phyloP scores from a whole-genome alignment of 2,329 filamentous ascomycete genomes.

The Canariomyces notabilis region DNA sequence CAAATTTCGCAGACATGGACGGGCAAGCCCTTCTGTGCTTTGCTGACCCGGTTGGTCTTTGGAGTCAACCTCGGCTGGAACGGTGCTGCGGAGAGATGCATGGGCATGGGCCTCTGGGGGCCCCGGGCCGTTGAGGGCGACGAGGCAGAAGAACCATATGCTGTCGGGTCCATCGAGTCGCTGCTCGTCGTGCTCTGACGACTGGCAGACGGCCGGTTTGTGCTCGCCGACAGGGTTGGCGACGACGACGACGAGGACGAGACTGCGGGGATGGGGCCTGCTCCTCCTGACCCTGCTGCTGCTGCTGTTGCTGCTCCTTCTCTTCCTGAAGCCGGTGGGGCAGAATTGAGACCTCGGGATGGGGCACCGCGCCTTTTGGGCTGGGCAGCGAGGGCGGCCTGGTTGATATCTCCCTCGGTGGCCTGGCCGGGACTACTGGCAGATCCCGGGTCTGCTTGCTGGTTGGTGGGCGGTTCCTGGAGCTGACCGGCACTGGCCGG shows the following conservation, averaged over 20 bases:
- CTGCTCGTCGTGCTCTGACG: slow-evolving; percentile 43
- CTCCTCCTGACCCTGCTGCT: slow-evolving; percentile 5
- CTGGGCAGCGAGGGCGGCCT: slow-evolving; percentile 17
- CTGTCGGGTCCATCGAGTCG: slow-evolving; percentile 45
- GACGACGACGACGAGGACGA: slow-evolving; percentile 22
- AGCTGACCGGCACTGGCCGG: slow-evolving; percentile 30
- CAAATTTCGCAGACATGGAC: slow-evolving; percentile 52
- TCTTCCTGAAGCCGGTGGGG: slow-evolving; percentile 18
- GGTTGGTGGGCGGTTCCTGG: slow-evolving; percentile 28
- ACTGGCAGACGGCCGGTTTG: slow-evolving; percentile 30
- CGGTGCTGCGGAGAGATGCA: slow-evolving; percentile 30
- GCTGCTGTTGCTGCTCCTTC: slow-evolving; percentile 1
- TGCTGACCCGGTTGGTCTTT: slow-evolving; percentile 52
- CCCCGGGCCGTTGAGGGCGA: slow-evolving; percentile 32
- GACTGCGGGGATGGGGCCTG: slow-evolving; percentile 6
- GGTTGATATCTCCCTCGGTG: slow-evolving; percentile 24
- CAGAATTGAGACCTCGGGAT: slow-evolving; percentile 30
- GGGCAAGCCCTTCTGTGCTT: slow-evolving; percentile 55
- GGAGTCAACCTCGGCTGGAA: slow-evolving; percentile 48
- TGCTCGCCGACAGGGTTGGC: slow-evolving; percentile 27
- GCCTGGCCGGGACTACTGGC: slow-evolving; percentile 33
- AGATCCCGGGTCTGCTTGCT: slow-evolving; percentile 35
- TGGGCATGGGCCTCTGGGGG: slow-evolving; percentile 39
- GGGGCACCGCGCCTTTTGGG: slow-evolving; percentile 33
- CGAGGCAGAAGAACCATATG: slow-evolving; percentile 31